phyloP scores from a whole-genome alignment of 148 eudicot genomes.

The Dianthus caryophyllus region DNA sequence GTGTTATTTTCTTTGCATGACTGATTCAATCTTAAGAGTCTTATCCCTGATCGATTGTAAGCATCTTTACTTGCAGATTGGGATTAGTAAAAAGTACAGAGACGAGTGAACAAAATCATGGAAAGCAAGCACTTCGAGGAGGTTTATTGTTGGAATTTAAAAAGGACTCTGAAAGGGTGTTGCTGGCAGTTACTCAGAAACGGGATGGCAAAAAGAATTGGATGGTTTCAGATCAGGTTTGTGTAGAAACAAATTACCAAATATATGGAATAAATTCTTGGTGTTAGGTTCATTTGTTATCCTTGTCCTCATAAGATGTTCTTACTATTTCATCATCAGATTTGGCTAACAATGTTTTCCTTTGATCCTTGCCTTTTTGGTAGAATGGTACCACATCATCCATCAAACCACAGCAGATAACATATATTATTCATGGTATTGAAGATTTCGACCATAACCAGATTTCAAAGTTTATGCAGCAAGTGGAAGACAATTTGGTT shows the following conservation, averaged over 20 bases:
- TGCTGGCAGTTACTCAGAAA: slow-evolving; percentile 81
- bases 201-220: slow-evolving; percentile 95
- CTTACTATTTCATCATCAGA: neutral
- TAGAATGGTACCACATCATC: slow-evolving; percentile 79
- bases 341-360: slow-evolving; percentile 7
- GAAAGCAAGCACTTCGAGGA: slow-evolving; percentile 48
- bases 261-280: slow-evolving; percentile 40
- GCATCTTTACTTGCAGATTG: slow-evolving; percentile 42
- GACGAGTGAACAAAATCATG: slow-evolving; percentile 49
- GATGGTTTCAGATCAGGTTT: slow-evolving; percentile 98
- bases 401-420: slow-evolving; percentile 92
- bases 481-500: slow-evolving; percentile 79
- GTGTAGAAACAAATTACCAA: slow-evolving; percentile 28
- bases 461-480: slow-evolving; percentile 62
- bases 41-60: slow-evolving; percentile 3
- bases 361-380: neutral
- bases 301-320: slow-evolving; percentile 2
- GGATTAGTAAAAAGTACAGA: slow-evolving; percentile 45
- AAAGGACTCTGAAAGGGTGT: slow-evolving; percentile 87
- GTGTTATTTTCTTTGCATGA: neutral
- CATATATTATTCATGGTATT: slow-evolving; percentile 81
- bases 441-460: slow-evolving; percentile 61
- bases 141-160: slow-evolving; percentile 82
- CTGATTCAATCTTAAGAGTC: neutral
- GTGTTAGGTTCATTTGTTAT: slow-evolving; percentile 7